phyloP scores from a whole-genome alignment of 306 rosid species.

The Malus fusca region DNA sequence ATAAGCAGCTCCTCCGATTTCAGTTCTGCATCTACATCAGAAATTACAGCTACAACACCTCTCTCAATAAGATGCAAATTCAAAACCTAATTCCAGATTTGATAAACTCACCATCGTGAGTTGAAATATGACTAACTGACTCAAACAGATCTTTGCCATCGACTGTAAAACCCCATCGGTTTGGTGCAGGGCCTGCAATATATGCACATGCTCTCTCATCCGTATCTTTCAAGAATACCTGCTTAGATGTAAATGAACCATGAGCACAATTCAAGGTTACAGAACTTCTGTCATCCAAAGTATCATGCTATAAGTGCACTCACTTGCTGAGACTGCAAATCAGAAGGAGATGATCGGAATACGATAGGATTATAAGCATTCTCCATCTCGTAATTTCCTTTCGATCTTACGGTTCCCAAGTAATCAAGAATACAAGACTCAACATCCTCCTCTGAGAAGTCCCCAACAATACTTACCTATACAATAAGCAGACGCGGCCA shows the following conservation, averaged over 20 bases:
- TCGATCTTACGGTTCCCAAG: constrained; percentile 77
- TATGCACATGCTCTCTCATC: constrained; percentile 99
- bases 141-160: constrained; percentile 65
- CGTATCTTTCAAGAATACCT: constrained; percentile 91
- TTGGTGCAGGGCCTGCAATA: constrained; percentile 98
- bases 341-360: constrained; percentile 68
- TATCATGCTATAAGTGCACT: constrained; percentile 18
- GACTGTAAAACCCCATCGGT: constrained; percentile 94
- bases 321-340: constrained; percentile 86
- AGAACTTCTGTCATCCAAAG: background rate
- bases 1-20: constrained; percentile 22
- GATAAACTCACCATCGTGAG: constrained; percentile 45
- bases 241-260: constrained; percentile 18
- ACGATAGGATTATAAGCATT: constrained; percentile 44
- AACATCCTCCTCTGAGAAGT: constrained; percentile 79
- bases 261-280: constrained; percentile 5
- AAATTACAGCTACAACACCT: background rate
- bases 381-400: constrained; percentile 25
- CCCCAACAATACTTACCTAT: constrained; percentile 90
- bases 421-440: constrained; percentile 93
- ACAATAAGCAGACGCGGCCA: background rate
- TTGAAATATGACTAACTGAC: constrained; percentile 36
- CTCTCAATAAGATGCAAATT: background rate
- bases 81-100: constrained; percentile 3
- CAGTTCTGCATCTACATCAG: constrained; percentile 40